Evolutionary conservation across 768 basidiomycete genomes (phyloP), one percentile per base, ranked within the genome.

Genomic region (Suillus hirtellus): DNA sequence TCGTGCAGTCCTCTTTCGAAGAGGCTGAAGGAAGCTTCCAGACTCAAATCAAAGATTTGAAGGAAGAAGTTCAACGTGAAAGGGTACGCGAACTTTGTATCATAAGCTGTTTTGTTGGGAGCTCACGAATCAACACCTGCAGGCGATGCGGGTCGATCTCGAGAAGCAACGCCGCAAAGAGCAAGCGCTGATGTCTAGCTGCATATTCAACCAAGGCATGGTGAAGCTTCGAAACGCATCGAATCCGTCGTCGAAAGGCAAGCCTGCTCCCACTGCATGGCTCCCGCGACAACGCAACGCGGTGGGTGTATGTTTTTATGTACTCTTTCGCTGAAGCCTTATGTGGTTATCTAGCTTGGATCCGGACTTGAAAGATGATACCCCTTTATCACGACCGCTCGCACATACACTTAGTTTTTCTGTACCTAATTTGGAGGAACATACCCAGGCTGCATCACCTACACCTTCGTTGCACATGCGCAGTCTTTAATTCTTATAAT

Each of bases 111-210:
- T 1, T 43, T 49, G 49, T 19, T 1, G 19, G 19, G 31, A 35
- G 11, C 55, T 64, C 19, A 72, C 27, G 35, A 59, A 44, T n/a
- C 37, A 35, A 35, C 11, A 59, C 31, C 46, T 50, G 14, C 67
- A 86, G 88, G 77, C 81, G 47, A 74, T 85, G 38, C 76, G 82
- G 66, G 69, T 75, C 53, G 89, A 93, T 35, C 82, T 84, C 42
- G 81, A 80, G 63, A 79, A 73, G 61, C 82, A 86, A 44, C 93
- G 93, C 72, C 82, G 83, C 55, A 79, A 82, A 58, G 95, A 98
- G 72, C 91, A 94, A 67, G 85, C 89, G 66, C 81, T 93, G 62
- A 90, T 97, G 88, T 77, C 93, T 24, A 84, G 88, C 61, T 85
- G 86, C 5, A 80, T 94, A 64, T 92, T 94, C 72, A 80, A 80